Evolutionary conservation across 2,329 filamentous ascomycete genomes (phyloP), one percentile per base, ranked within the genome.

Genomic region (Kalaharituber pfeilii): DNA sequence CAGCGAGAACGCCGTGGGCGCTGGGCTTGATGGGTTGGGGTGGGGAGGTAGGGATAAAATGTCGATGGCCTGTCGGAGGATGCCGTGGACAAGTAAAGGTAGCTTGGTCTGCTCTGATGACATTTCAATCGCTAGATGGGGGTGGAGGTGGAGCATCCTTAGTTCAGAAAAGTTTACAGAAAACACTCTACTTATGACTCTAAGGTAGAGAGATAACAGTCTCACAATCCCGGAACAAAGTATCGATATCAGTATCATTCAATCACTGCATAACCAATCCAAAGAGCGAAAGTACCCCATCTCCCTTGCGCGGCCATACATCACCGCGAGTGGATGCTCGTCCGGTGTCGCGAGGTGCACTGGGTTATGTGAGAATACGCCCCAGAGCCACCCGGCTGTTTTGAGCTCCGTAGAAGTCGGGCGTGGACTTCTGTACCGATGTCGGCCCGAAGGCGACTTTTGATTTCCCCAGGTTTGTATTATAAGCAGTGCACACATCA

Each of bases 1-100:
- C 84, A 26, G 95, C 68, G 1, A 96, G 72, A 1, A 86, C 84
- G 0, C 88, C 88, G 36, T 79, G 69, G 0, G 71, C 68, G 0
- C 91, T 91, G 1, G 96, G 73, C 67, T 94, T 96, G 1, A 86
- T 86, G 39, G 93, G 70, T 27, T 96, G 78, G 2, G 78, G 85
- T n/a, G n/a, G 0, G 88, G 87, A 22, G 95, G 82, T 62, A 86
- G 94, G 0, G 91, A 91, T 1, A 95, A 75, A 20, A 98, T 76
- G 63, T 91, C 85, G 39, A 95, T 76, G 30, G 76, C 78, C 69
- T 89, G 84, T 62, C 93, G 82, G 0, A 89, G 86, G 11, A 94
- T 77, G 1, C 89, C 91, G 8, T 79, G 73, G 61, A 94, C 82
- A 1, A 87, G 84, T 5, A 47, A 18, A 95, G 72, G 2, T 74